Evolutionary conservation across 805 yeast genomes (phyloP), one percentile per base, ranked within the genome.

Genomic region (Lipomyces oligophaga): DNA sequence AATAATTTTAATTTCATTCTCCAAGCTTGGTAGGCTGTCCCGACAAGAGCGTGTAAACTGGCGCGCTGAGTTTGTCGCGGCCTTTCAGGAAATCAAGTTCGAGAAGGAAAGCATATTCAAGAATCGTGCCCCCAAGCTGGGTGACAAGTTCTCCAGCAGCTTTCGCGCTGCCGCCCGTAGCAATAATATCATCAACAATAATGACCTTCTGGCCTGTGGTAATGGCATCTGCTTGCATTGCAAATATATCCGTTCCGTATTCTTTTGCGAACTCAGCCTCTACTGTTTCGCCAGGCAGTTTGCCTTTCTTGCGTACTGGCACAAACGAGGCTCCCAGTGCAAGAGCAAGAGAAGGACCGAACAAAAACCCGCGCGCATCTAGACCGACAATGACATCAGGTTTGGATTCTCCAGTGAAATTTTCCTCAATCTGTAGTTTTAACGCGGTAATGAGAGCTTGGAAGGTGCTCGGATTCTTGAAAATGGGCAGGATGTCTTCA

Each of bases 31-130:
- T 48, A 4, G 47, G 45, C 45, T 57, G 60, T 18, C 60, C 60
- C n/a, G 51, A 47, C 59, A 93, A 74, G 56, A 93, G 76, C 35
- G 98, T 93, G 74, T 79, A 89, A n/a, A 84, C 83, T 26, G 90
- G 94, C 35, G 93, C 87, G 47, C 73, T 76, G 60, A 93, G 80
- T 71, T 79, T 83, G 47, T 84, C 89, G 69, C 95, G 81, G 58
- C 98, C 99, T 64, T 88, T 83, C 65, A 93, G 78, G 78, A 90
- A 93, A 63, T 86, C 90, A 62, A 93, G 80, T 71, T 93, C 98
- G 85, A 93, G 80, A 37, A 93, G 86, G 63, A 93, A 93, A 55
- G 83, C 71, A 67, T 80, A 93, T 69, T 88, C 95, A 42, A 82
- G 65, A 43, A 89, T 76, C 49, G 81, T 76, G 52, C 82, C 96